Conservation (phyloP, 164 flowering plant genomes). For the Aristolochia contorta region DNA sequence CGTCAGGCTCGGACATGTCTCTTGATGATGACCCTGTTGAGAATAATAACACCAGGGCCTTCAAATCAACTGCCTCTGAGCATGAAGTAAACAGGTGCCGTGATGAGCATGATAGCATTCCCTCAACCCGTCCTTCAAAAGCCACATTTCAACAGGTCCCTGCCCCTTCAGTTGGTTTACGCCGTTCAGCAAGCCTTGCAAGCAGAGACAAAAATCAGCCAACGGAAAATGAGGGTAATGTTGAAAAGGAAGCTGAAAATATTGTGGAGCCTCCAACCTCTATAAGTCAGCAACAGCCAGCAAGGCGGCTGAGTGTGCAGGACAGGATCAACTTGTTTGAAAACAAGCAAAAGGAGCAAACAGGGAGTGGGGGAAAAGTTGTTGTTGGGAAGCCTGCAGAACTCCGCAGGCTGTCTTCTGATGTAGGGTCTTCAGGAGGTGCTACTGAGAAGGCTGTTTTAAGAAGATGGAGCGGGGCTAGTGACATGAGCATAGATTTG, state of each 20-base stretch:
- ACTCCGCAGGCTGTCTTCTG: conserved; percentile 67
- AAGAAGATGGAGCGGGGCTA: conserved; percentile 89
- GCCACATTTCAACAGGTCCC: conserved; percentile 2
- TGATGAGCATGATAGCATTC: conserved; percentile 5
- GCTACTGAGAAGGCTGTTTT: conserved; percentile 51
- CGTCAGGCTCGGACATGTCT: conserved; percentile 84
- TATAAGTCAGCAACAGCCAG: conserved; percentile 27
- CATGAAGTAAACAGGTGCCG: conserved; percentile 5
- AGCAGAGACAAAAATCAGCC: conserved; percentile 26
- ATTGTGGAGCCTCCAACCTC: conserved; percentile 10
- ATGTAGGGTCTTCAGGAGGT: conserved; percentile 31
- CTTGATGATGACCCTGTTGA: conserved; percentile 51
- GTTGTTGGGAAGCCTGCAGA: conserved; percentile 43
- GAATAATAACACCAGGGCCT: conserved; percentile 17
- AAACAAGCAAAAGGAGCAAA: conserved; percentile 75
- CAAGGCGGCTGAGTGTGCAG: conserved; percentile 87
- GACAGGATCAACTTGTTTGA: conserved; percentile 87
- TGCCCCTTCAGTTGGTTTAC: conserved; percentile 7
- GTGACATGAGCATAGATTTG: conserved; percentile 17
- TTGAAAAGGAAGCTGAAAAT: conserved; percentile 17
- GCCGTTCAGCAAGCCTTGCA: conserved; percentile 19
- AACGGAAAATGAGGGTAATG: conserved; percentile 7
- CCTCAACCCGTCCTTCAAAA: conserved; percentile 11
- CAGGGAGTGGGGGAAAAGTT: conserved; percentile 47
- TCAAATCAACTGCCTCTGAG: conserved; percentile 14